A percentile compares a stretch with the other conserved stretches of the same genome.
These are phyloP conservation scores for Phytophthora vignae DNA, from an alignment of 352 stramenopile species.

Conservation along the genomic window DNA sequence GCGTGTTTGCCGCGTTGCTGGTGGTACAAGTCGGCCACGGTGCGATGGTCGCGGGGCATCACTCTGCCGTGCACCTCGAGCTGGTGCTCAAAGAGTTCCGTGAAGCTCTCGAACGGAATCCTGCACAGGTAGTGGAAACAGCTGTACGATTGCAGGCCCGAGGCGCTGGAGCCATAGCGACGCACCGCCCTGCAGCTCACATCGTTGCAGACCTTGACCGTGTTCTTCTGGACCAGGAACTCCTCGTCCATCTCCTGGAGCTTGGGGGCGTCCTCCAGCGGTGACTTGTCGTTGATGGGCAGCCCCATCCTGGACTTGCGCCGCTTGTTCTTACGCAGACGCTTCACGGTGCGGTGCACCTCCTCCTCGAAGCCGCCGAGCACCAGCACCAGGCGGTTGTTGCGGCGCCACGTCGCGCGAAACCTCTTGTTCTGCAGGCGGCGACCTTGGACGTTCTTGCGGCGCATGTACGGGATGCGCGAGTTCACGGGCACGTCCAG, in stretches of 20 bases:
- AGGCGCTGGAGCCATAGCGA: slow-evolving; percentile 17
- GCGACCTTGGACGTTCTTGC: slow-evolving; percentile 4
- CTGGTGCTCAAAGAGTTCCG: slow-evolving; percentile 68
- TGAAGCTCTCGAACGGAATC: slow-evolving; percentile 45
- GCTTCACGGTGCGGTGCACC: neutral
- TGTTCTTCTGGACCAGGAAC: slow-evolving; percentile 30
- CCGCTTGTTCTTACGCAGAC: slow-evolving; percentile 9
- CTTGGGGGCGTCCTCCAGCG: slow-evolving; percentile 4
- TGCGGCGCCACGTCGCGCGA: slow-evolving; percentile 1
- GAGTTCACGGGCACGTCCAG: slow-evolving; percentile 21
- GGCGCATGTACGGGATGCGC: slow-evolving; percentile 14
- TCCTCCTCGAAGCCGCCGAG: neutral
- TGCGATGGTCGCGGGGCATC: slow-evolving; percentile 40
- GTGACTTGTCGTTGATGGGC: slow-evolving; percentile 12
- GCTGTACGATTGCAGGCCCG: slow-evolving; percentile 15
- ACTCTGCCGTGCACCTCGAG: slow-evolving; percentile 55
- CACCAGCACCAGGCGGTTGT: neutral
- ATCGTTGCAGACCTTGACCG: slow-evolving; percentile 11
- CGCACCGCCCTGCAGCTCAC: slow-evolving; percentile 22
- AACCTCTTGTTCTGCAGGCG: neutral
- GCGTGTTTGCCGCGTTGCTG: slow-evolving; percentile 40
- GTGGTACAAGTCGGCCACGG: slow-evolving; percentile 48
- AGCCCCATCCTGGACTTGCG: slow-evolving; percentile 23
- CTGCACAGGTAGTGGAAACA: slow-evolving; percentile 32
- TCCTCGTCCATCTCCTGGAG: slow-evolving; percentile 38